Base-by-base conservation (phyloP, 148 eudicot species). In the Drosera capensis region DNA sequence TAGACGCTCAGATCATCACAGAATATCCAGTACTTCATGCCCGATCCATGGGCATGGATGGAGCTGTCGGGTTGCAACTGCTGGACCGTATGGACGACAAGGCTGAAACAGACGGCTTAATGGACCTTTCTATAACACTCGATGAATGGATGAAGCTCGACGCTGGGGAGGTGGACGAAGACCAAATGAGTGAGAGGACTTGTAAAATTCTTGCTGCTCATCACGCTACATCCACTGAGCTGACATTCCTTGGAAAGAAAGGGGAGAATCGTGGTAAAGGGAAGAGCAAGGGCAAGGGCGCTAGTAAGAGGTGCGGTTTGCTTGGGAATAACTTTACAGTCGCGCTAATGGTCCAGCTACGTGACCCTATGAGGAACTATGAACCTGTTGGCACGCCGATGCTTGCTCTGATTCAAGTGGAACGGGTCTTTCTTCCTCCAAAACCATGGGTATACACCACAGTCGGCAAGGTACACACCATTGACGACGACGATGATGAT, bases 51-150 rank as follows among this genome's bases (percentile, higher is more conserved):
- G 92, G 86, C 23, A 58, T 85, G 60, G 85, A 90, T 43, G 99
- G 99, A 50, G 77, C 93, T 46, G 87, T 82, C 53, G 99, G 99
- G 25, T 63, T 90, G 65, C 77, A 90, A 49, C 67, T 90, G 48
- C 55, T 90, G 56, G 77, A 72, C 47, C 49, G 80, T 26, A 70
- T 59, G 59, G 74, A 76, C 50, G 57, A 59, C 48, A 57, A 52
- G 23, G 93, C 70, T 34, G 62, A 57, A 16, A 68, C 66, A 44
- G 95, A 76, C 56, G 77, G 68, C 6, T 43, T 80, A 15, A 59
- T 75, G 58, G 63, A 58, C 51, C 43, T 67, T 29, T 72, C 77
- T 30, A 22, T 80, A 20, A 59, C 79, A 39, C 55, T 80, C 34
- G 68, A 80, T 48, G 77, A 80, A 44, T 80, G 82, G 79, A 50